Evolutionary conservation across 192 early-diverging fungal genomes (phyloP).

Genomic region (Coemansia sp.): DNA sequence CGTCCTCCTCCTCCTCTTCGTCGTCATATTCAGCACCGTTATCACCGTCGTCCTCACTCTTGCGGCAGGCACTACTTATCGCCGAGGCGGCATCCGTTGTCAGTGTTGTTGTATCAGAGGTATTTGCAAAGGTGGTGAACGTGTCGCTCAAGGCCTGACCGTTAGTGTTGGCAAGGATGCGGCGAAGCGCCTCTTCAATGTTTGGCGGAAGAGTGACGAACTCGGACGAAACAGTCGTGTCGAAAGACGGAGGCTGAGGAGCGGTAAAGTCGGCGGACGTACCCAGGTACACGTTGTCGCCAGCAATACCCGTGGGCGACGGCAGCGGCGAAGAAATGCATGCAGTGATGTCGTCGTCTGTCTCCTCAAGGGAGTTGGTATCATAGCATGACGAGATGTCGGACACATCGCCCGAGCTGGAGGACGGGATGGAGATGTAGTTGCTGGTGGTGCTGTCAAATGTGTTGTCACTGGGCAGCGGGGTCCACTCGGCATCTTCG

Average conservation of each 20-base stretch:
- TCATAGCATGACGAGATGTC: conserved; percentile 16
- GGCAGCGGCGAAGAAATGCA: conserved; percentile 28
- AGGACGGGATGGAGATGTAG: conserved; percentile 32
- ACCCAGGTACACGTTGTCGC: conserved; percentile 11
- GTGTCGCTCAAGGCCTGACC: conserved; percentile 42
- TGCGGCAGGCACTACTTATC: not conserved
- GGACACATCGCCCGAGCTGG: conserved; percentile 15
- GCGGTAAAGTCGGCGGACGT: conserved; percentile 18
- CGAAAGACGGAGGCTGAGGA: conserved; percentile 19
- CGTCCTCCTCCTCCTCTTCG: conserved; percentile 21
- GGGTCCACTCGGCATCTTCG: conserved; percentile 38
- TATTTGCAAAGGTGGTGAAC: conserved; percentile 43
- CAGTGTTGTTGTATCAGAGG: conserved; percentile 5
- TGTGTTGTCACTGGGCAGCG: conserved; percentile 19
- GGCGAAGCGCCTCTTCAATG: conserved; percentile 48
- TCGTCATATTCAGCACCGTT: conserved; percentile 5
- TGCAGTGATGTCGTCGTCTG: conserved; percentile 11
- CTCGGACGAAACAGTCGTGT: conserved; percentile 7
- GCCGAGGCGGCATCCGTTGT: not conserved
- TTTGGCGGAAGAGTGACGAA: conserved; percentile 28
- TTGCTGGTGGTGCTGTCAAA: conserved; percentile 13
- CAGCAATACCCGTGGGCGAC: conserved; percentile 11
- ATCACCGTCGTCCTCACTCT: not conserved
- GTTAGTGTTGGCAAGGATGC: conserved; percentile 43
- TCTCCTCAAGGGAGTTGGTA: conserved; percentile 14